Evolutionary conservation across 129 eudicot species (phyloP).

Genomic region (Centella asiatica): DNA sequence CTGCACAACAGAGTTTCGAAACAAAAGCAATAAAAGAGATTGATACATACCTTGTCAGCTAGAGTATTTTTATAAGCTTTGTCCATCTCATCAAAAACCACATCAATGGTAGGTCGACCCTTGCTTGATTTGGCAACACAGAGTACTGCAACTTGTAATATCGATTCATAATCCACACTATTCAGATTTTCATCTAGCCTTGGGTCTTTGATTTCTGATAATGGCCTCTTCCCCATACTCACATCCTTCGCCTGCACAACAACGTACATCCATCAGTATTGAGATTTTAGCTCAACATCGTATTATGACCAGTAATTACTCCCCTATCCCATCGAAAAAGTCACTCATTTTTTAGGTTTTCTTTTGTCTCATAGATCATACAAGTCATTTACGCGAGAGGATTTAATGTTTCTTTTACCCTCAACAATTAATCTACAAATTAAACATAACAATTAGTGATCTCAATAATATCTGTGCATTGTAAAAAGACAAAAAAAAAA

Average conservation of each 20-base stretch:
- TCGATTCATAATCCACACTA: slow-evolving; percentile 59
- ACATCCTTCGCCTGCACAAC: slow-evolving; percentile 68
- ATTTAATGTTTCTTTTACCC: too few species aligned
- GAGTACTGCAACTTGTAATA: slow-evolving; percentile 55
- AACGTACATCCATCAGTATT: neutral
- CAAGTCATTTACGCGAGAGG: too few species aligned
- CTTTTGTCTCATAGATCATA: too few species aligned
- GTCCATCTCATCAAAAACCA: slow-evolving; percentile 54
- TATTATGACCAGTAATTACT: too few species aligned
- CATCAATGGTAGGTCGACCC: slow-evolving; percentile 59
- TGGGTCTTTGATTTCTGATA: slow-evolving; percentile 60
- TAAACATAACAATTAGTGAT: too few species aligned
- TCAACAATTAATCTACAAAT: too few species aligned
- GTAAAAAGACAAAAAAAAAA: too few species aligned
- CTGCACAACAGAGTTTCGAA: neutral
- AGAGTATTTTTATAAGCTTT: slow-evolving; percentile 61
- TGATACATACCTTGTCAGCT: slow-evolving; percentile 49
- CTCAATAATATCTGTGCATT: too few species aligned
- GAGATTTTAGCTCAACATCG: too few species aligned
- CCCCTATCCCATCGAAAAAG: too few species aligned
- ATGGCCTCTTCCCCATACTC: slow-evolving; percentile 54
- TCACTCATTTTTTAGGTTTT: too few species aligned
- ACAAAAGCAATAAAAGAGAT: neutral
- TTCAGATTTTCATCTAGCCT: slow-evolving; percentile 45
- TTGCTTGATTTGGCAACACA: slow-evolving; percentile 66